A percentile compares a stretch with the other conserved stretches of the same genome.
These are phyloP conservation scores for Zymoseptoria crescenta DNA, from an alignment of 2,329 filamentous ascomycete species.

Conservation along the genomic window DNA sequence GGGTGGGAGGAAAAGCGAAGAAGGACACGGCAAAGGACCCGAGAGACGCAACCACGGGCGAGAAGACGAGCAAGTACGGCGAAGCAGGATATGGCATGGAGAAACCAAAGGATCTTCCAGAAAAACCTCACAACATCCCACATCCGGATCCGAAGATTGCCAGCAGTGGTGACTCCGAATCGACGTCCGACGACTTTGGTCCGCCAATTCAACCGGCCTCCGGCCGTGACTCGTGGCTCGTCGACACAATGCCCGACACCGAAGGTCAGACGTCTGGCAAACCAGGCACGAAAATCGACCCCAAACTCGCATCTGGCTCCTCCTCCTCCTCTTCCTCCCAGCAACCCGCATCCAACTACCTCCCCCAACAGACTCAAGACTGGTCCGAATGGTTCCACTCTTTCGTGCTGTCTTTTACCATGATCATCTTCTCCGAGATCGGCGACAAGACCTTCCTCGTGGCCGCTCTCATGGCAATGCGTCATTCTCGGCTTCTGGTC, in stretches of 20 bases:
- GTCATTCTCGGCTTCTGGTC: conserved; percentile 84
- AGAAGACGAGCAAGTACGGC: conserved; percentile 17
- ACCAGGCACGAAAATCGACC: conserved; percentile 22
- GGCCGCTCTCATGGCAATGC: conserved; percentile 97
- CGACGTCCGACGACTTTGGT: conserved; percentile 12
- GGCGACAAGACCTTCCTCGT: conserved; percentile 98
- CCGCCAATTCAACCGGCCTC: conserved; percentile 18
- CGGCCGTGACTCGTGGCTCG: conserved; percentile 23
- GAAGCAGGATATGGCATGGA: conserved; percentile 31
- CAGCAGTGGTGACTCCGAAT: conserved; percentile 6
- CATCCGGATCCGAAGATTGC: conserved; percentile 52
- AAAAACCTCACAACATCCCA: conserved; percentile 66
- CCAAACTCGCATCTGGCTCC: conserved; percentile 14
- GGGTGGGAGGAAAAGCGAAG: conserved; percentile 29
- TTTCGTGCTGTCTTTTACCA: conserved; percentile 83
- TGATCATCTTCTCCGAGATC: conserved; percentile 95
- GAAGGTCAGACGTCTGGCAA: conserved; percentile 29
- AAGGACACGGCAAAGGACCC: conserved; percentile 32
- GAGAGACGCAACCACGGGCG: conserved; percentile 24
- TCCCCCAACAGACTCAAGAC: conserved; percentile 13
- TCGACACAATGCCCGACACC: conserved; percentile 33
- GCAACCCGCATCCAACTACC: conserved; percentile 6
- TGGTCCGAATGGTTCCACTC: conserved; percentile 57
- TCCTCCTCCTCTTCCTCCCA: conserved; percentile 9
- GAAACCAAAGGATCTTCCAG: conserved; percentile 57